Percentiles rank a stretch among this genome's conserved stretches.
These are phyloP conservation scores for Scutellaria baicalensis DNA, from an alignment of 257 asterid genomes.

Conservation along the genomic window DNA sequence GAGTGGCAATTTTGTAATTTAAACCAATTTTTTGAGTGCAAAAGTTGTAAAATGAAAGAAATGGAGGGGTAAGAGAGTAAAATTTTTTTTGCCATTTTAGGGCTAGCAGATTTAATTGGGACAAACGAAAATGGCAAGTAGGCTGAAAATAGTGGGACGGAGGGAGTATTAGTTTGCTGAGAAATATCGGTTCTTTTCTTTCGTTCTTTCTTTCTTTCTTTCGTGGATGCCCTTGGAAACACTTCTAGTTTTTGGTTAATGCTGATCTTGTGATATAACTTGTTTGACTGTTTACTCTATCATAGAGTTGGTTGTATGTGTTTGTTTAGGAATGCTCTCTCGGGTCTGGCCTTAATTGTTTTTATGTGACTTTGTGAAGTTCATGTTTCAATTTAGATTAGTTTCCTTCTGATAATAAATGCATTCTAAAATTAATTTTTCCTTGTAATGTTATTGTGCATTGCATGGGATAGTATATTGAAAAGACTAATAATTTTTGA, in stretches of 20 bases:
- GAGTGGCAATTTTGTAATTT: no score
- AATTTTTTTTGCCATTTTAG: no score
- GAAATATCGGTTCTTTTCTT: background rate
- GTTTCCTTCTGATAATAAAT: background rate
- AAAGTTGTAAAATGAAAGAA: no score
- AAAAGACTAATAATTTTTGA: background rate
- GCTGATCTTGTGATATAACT: background rate
- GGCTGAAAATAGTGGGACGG: no score
- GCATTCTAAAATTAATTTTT: background rate
- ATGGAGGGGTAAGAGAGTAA: no score
- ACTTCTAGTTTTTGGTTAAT: background rate
- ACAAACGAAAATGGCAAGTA: no score
- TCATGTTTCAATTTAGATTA: background rate
- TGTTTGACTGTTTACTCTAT: background rate
- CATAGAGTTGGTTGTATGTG: background rate
- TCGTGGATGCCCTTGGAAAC: background rate
- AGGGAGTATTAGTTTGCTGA: background rate
- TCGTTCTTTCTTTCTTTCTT: background rate
- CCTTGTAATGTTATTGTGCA: background rate
- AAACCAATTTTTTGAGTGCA: no score
- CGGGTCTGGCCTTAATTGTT: background rate
- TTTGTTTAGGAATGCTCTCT: background rate
- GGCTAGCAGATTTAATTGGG: no score
- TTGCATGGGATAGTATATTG: background rate
- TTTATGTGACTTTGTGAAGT: background rate